phyloP scores from a whole-genome alignment of 345 rosid genomes.

The Moricandia arvensis region DNA sequence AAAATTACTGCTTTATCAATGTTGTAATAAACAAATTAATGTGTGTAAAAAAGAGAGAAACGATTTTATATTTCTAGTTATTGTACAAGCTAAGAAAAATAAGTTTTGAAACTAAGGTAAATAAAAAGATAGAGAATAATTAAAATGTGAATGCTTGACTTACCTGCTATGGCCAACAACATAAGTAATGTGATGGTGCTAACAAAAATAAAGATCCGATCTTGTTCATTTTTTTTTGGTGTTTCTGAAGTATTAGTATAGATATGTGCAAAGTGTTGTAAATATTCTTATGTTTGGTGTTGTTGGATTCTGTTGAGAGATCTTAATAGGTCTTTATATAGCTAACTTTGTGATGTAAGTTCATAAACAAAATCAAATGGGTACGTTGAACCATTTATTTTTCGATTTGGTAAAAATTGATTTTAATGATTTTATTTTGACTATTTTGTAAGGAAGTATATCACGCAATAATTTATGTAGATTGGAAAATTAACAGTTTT shows the following conservation, averaged over 20 bases:
- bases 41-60: not conserved
- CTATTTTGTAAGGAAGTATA: not conserved
- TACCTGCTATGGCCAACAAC: conserved; percentile 19
- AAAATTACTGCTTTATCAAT: too few species aligned
- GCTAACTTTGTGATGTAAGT: not conserved
- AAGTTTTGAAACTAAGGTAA: not conserved
- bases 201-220: not conserved
- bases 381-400: not conserved
- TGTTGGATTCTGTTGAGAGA: conserved; percentile 6
- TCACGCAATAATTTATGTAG: not conserved
- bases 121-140: not conserved
- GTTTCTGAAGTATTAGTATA: not conserved
- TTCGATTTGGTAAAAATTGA: not conserved
- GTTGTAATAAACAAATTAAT: not conserved
- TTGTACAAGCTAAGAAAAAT: not conserved
- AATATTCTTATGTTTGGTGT: conserved; percentile 3
- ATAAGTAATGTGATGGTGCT: not conserved
- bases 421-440: not conserved
- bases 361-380: not conserved
- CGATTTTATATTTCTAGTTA: not conserved
- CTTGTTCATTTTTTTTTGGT: not conserved
- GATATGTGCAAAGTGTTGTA: not conserved
- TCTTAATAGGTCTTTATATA: conserved; percentile 2
- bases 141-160: not conserved
- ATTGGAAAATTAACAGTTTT: too few species aligned